Conservation (phyloP, 306 rosid species). For the Alnus glutinosa region DNA sequence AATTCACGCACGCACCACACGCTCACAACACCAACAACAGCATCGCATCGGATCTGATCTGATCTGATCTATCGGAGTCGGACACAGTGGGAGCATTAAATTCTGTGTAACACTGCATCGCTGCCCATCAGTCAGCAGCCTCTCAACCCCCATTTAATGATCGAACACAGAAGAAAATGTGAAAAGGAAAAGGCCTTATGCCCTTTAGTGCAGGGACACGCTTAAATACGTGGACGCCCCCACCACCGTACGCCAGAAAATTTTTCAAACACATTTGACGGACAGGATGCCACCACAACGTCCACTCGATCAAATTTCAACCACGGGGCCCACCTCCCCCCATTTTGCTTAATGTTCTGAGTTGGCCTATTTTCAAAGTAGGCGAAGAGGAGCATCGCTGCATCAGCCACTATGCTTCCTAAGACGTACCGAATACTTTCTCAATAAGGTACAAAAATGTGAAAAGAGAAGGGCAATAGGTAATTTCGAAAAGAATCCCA, state of each 20-base stretch:
- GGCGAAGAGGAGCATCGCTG: not conserved
- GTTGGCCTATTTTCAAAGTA: not conserved
- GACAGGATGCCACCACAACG: constrained; percentile 4
- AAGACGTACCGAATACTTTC: not conserved
- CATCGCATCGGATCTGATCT: no score
- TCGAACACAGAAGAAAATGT: not conserved
- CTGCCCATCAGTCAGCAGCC: not conserved
- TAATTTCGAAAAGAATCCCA: constrained; percentile 5
- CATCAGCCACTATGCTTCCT: not conserved
- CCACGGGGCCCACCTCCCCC: not conserved
- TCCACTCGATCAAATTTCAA: constrained; percentile 10
- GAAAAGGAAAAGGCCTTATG: not conserved
- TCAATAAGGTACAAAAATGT: not conserved
- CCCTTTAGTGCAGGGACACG: not conserved
- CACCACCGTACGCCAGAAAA: not conserved
- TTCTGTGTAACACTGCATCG: not conserved
- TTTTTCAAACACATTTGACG: constrained; percentile 1
- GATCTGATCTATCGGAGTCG: no score
- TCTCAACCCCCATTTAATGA: no score
- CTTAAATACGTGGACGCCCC: not conserved
- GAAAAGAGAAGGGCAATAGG: not conserved
- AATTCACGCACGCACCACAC: no score
- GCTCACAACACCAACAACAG: no score
- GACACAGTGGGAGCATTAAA: not conserved
- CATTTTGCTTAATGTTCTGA: not conserved